phyloP scores from a whole-genome alignment of 495 filamentous ascomycete species.

The Pyrenula aspistea region DNA sequence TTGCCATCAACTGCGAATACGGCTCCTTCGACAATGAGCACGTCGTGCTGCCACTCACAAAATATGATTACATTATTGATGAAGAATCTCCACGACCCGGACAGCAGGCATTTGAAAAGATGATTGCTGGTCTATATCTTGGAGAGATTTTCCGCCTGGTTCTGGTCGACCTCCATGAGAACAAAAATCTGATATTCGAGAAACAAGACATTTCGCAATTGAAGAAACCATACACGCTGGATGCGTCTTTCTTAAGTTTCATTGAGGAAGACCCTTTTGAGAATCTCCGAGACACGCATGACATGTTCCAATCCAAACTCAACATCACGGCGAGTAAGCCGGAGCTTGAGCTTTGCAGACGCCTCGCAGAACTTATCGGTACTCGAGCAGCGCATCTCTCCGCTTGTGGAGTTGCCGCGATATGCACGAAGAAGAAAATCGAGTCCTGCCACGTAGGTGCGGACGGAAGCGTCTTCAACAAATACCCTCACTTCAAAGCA shows the following conservation, averaged over 20 bases:
- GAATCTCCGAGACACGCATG: slow-evolving; percentile 76
- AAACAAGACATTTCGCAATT: slow-evolving; percentile 70
- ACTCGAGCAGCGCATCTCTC: slow-evolving; percentile 88
- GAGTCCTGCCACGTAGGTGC: slow-evolving; percentile 85
- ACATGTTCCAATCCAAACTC: slow-evolving; percentile 65
- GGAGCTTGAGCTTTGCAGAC: slow-evolving; percentile 77
- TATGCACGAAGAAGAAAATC: slow-evolving; percentile 89
- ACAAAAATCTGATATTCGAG: slow-evolving; percentile 65
- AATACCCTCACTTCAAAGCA: slow-evolving; percentile 93
- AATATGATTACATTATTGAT: slow-evolving; percentile 76
- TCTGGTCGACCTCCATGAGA: slow-evolving; percentile 73
- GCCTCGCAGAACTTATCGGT: slow-evolving; percentile 84
- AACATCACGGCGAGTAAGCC: slow-evolving; percentile 52
- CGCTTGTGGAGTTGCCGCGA: slow-evolving; percentile 86
- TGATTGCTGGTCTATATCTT: slow-evolving; percentile 91
- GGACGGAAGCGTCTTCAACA: slow-evolving; percentile 94
- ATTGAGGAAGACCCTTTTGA: slow-evolving; percentile 94
- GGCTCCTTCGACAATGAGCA: slow-evolving; percentile 98
- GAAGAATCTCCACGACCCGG: slow-evolving; percentile 87
- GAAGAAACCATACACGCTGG: slow-evolving; percentile 71
- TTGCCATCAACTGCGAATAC: slow-evolving; percentile 99
- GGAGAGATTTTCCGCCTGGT: slow-evolving; percentile 92
- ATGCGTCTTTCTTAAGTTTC: slow-evolving; percentile 88
- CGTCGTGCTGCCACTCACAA: slow-evolving; percentile 78
- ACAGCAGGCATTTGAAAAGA: slow-evolving; percentile 96